These are phyloP conservation scores for Phoma sp. DNA, from an alignment of 2,329 filamentous ascomycete species.

Conservation along the genomic window DNA sequence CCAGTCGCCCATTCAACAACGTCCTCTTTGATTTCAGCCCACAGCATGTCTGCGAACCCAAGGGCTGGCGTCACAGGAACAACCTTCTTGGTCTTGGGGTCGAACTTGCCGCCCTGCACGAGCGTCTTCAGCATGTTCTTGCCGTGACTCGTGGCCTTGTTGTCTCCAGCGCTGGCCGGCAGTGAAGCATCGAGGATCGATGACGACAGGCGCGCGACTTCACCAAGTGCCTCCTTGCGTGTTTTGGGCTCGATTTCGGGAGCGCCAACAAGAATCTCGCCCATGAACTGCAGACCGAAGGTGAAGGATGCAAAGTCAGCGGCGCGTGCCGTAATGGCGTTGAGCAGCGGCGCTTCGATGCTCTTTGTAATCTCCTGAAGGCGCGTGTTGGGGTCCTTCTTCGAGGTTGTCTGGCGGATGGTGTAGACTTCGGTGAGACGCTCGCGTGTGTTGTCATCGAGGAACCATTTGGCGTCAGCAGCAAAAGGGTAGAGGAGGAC, in stretches of 20 bases:
- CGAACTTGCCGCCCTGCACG: slow-evolving; percentile 87
- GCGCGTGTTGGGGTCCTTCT: slow-evolving; percentile 83
- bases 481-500: slow-evolving; percentile 84
- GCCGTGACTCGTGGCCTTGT: slow-evolving; percentile 65
- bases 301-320: slow-evolving; percentile 73
- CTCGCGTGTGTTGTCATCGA: slow-evolving; percentile 68
- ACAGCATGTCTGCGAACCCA: slow-evolving; percentile 82
- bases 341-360: slow-evolving; percentile 77
- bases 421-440: slow-evolving; percentile 79
- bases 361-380: slow-evolving; percentile 77
- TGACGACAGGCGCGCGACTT: slow-evolving; percentile 60
- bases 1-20: slow-evolving; percentile 86
- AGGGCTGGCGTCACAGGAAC: slow-evolving; percentile 77
- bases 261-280: slow-evolving; percentile 79
- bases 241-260: slow-evolving; percentile 72
- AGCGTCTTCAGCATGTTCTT: slow-evolving; percentile 91
- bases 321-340: slow-evolving; percentile 73
- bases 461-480: slow-evolving; percentile 66
- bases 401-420: slow-evolving; percentile 84
- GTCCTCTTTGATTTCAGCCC: slow-evolving; percentile 77
- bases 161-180: slow-evolving; percentile 36
- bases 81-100: slow-evolving; percentile 73
- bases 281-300: slow-evolving; percentile 87
- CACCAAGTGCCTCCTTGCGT: slow-evolving; percentile 67
- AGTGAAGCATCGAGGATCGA: slow-evolving; percentile 45